phyloP scores from a whole-genome alignment of 108 stramenopile genomes.

The Discostella stelligeroides region DNA sequence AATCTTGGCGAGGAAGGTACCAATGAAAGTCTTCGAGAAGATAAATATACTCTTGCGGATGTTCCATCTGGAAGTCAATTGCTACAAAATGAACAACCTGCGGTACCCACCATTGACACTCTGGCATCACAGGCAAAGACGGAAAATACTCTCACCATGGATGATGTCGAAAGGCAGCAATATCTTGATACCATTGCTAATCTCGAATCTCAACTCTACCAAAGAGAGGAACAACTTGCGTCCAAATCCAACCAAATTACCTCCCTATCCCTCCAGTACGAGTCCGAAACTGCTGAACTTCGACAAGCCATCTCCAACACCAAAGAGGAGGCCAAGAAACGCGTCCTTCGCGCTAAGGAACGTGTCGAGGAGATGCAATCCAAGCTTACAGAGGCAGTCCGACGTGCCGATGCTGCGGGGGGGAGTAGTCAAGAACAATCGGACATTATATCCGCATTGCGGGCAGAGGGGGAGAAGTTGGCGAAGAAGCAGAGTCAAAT shows the following conservation, averaged over 20 bases:
- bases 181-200: slow-evolving; percentile 24
- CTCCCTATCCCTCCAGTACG: slow-evolving; percentile 52
- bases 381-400: slow-evolving; percentile 46
- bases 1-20: too few relatives aligned
- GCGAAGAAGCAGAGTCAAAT: slow-evolving; percentile 75
- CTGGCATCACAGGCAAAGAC: too few relatives aligned
- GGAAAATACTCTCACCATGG: too few relatives aligned
- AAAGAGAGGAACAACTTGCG: slow-evolving; percentile 71
- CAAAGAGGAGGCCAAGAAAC: slow-evolving; percentile 83
- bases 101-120: too few relatives aligned
- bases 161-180: slow-evolving; percentile 32
- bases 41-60: too few relatives aligned
- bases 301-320: slow-evolving; percentile 58
- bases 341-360: slow-evolving; percentile 68
- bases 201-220: slow-evolving; percentile 42
- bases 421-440: slow-evolving; percentile 48
- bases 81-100: too few relatives aligned
- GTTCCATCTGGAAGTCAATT: too few relatives aligned
- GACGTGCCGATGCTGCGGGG: slow-evolving; percentile 34
- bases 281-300: slow-evolving; percentile 60
- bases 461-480: slow-evolving; percentile 75
- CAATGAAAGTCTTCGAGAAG: too few relatives aligned
- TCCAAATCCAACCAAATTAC: slow-evolving; percentile 71
- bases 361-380: slow-evolving; percentile 69
- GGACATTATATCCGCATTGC: slow-evolving; percentile 62